These are phyloP conservation scores for Cicer chorassanicum DNA, from an alignment of 306 rosid genomes.

Conservation along the genomic window DNA sequence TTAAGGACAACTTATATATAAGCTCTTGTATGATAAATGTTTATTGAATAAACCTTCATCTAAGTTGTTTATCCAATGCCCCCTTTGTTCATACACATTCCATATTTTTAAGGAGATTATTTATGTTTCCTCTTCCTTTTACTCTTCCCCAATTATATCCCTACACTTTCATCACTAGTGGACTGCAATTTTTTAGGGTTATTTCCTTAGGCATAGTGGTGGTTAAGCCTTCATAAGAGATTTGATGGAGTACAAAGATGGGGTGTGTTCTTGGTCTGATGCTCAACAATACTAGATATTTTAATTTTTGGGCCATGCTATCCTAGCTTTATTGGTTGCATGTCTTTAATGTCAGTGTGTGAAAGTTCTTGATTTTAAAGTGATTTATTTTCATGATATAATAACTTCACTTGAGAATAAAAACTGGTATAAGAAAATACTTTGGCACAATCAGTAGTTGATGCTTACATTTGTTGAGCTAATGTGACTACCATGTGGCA, in stretches of 20 bases:
- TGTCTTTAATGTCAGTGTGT: conserved; percentile 30
- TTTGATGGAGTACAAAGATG: conserved; percentile 34
- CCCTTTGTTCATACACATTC: not conserved
- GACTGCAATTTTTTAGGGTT: conserved; percentile 1
- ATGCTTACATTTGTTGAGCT: conserved; percentile 36
- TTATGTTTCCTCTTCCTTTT: not conserved
- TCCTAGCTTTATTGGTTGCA: conserved; percentile 13
- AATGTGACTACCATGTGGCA: conserved; percentile 46
- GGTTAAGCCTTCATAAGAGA: conserved; percentile 9
- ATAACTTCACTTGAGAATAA: conserved; percentile 13
- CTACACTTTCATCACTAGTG: not conserved
- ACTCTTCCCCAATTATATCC: conserved; percentile 8
- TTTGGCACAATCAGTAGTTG: conserved; percentile 9
- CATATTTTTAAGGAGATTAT: not conserved
- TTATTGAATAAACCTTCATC: not conserved
- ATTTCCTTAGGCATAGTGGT: conserved; percentile 12
- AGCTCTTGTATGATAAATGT: not conserved
- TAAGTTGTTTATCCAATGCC: not conserved
- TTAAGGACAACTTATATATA: not conserved
- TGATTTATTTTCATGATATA: conserved; percentile 11
- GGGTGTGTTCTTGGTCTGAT: conserved; percentile 7
- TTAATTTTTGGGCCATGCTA: conserved; percentile 16
- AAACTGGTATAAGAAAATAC: conserved; percentile 18
- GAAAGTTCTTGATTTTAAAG: conserved; percentile 17
- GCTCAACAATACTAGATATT: conserved; percentile 16